Evolutionary conservation across 495 filamentous ascomycete species (phyloP), one percentile per base, ranked within the genome.

Genomic region (Tuber calosporum): DNA sequence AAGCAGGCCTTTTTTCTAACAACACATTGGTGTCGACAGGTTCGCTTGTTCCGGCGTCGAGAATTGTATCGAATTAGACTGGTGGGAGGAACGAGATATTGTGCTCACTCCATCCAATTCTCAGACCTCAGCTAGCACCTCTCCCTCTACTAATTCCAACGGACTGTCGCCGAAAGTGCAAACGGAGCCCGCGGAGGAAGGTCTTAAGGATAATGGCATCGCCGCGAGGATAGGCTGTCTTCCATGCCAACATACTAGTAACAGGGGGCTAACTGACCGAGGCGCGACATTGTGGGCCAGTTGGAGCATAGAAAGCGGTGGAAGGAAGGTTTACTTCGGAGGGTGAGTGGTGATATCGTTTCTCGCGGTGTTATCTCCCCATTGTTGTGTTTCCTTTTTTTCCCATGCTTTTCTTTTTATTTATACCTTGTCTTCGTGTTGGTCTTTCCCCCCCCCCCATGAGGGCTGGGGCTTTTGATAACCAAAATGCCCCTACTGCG

Each of bases 31-130:
- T n/a, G 38, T 69, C 15, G 39, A 67, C 62, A 80, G 78, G 78
- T 80, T 98, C 82, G 83, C 83, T 67, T 73, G 82, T 4, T 86
- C 84, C 40, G 92, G 91, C 1, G 86, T 97, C 66, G 42, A 85
- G 0, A 90, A 90, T 45, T 89, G 95, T 58, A 94, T 91, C 2
- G 94, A 97, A 83, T 81, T 97, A 81, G 95, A 99, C 80, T 99
- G 95, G 95, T 97, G 95, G 94, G 91, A 97, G 76, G 89, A 92
- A 73, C 87, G 88, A 15, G 90, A 94, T 69, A 81, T 97, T 30
- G 88, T 84, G 0, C 80, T 97, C 66, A 86, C 86, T 42, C 86
- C 86, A 53, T 78, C 83, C 42, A 80, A 80, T 80, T 53, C 81
- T 69, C 20, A 66, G 68, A 20, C 81, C 48, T 41, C 53, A 62